Percentiles rank a stretch among this genome's conserved stretches.
phyloP scores from a whole-genome alignment of 192 early-diverging fungal species.

The Geosiphon pyriformis region DNA sequence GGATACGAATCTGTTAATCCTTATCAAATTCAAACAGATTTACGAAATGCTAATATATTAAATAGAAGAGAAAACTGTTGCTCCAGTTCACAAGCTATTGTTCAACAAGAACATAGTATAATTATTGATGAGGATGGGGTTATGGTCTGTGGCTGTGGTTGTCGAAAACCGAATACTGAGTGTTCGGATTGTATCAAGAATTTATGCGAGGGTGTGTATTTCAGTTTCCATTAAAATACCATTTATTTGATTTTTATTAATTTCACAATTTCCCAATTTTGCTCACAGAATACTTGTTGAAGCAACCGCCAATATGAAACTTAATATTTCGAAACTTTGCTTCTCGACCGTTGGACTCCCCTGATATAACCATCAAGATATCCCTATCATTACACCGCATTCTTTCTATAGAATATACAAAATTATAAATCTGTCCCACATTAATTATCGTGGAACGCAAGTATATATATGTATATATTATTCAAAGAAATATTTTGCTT shows the following conservation, averaged over 20 bases:
- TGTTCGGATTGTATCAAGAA: conserved; percentile 49
- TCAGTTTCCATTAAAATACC: background rate
- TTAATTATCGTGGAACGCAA: no score
- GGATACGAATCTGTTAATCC: conserved; percentile 23
- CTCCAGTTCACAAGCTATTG: background rate
- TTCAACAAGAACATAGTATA: conserved; percentile 1
- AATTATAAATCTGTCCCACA: no score
- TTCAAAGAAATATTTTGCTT: no score
- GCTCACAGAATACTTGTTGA: background rate
- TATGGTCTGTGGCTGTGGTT: conserved; percentile 53
- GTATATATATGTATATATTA: no score
- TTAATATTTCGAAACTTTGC: no score
- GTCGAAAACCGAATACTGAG: conserved; percentile 45
- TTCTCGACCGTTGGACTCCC: background rate
- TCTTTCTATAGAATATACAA: no score
- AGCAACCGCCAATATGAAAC: conserved; percentile 5
- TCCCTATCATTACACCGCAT: no score
- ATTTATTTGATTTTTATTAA: background rate
- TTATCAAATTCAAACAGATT: background rate
- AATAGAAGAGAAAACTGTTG: background rate
- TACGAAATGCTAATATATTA: background rate
- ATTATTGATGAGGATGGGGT: conserved; percentile 45
- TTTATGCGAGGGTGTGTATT: conserved; percentile 40
- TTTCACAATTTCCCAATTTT: background rate
- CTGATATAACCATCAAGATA: background rate